Evolutionary conservation across 2,329 filamentous ascomycete genomes (phyloP).

Genomic region (Chaetomium globosum): DNA sequence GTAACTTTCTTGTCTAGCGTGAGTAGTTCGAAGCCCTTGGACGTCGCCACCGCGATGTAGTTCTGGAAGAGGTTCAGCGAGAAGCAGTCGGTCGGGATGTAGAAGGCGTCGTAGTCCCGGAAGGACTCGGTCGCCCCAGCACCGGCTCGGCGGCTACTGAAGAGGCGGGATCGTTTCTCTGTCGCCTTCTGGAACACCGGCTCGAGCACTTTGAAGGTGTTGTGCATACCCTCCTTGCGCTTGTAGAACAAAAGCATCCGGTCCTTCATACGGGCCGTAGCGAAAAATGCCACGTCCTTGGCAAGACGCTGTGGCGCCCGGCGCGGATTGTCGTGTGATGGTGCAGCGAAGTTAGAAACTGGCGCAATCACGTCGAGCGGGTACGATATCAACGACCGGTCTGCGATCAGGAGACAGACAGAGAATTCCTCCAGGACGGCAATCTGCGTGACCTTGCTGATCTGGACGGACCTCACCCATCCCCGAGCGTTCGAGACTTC

Average conservation of each 20-base stretch:
- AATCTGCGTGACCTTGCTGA: slow-evolving; percentile 81
- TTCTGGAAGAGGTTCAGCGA: slow-evolving; percentile 95
- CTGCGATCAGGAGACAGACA: slow-evolving; percentile 85
- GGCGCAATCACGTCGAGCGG: slow-evolving; percentile 82
- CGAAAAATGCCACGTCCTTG: slow-evolving; percentile 95
- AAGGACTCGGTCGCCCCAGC: slow-evolving; percentile 88
- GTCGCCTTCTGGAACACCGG: slow-evolving; percentile 92
- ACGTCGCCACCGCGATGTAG: slow-evolving; percentile 86
- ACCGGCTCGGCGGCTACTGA: slow-evolving; percentile 59
- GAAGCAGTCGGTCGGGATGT: slow-evolving; percentile 92
- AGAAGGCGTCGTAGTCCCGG: slow-evolving; percentile 98
- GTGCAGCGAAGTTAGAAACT: slow-evolving; percentile 62
- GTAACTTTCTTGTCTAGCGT: slow-evolving; percentile 97
- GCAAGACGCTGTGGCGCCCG: slow-evolving; percentile 90
- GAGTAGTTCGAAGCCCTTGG: slow-evolving; percentile 91
- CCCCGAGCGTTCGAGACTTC: slow-evolving; percentile 87
- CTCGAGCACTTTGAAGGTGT: slow-evolving; percentile 94
- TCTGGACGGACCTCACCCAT: slow-evolving; percentile 83
- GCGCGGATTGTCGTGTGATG: slow-evolving; percentile 70
- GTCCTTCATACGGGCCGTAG: slow-evolving; percentile 95
- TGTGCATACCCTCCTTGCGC: slow-evolving; percentile 87
- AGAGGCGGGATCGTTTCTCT: slow-evolving; percentile 74
- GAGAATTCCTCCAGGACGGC: slow-evolving; percentile 95
- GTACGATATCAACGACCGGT: slow-evolving; percentile 89
- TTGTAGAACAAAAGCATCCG: slow-evolving; percentile 95